Percentiles rank a stretch among this genome's conserved stretches.
Evolutionary conservation across 163 green algal species (phyloP).

Genomic region (Coccomyxa subellipsoidea): DNA sequence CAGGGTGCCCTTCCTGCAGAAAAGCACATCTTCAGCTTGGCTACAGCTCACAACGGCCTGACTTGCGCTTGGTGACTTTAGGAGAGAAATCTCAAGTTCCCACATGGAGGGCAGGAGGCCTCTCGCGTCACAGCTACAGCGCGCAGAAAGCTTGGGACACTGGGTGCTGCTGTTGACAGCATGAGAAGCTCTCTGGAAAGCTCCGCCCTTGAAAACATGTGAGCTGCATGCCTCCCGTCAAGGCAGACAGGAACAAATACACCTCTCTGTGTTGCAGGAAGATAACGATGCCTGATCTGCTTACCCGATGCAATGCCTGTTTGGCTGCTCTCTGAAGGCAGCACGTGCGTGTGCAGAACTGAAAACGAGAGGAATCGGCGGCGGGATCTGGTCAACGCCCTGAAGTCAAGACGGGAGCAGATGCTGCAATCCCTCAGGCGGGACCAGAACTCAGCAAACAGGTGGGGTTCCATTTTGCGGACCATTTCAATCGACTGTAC

Average conservation of each 20-base stretch:
- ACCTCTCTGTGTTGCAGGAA: no score
- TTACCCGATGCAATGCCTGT: neutral
- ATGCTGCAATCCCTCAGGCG: slow-evolving; percentile 75
- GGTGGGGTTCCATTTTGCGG: neutral
- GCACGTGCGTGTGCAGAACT: slow-evolving; percentile 44
- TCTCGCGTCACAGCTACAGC: slow-evolving; percentile 77
- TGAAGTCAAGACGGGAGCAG: slow-evolving; percentile 65
- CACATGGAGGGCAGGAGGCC: slow-evolving; percentile 65
- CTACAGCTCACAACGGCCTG: no score
- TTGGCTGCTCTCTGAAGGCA: neutral
- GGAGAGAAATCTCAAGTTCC: slow-evolving; percentile 72
- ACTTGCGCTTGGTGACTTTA: slow-evolving; percentile 33
- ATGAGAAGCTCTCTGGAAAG: slow-evolving; percentile 65
- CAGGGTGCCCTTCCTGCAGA: no score
- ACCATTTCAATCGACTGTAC: neutral
- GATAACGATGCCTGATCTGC: no score
- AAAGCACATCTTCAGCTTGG: no score
- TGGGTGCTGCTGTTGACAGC: slow-evolving; percentile 67
- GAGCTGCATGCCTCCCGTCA: slow-evolving; percentile 42
- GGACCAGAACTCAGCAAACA: slow-evolving; percentile 17
- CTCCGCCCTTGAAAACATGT: slow-evolving; percentile 55
- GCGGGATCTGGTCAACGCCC: slow-evolving; percentile 68
- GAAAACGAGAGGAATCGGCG: slow-evolving; percentile 82
- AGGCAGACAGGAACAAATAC: no score
- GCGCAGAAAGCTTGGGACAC: slow-evolving; percentile 74